These are phyloP conservation scores for Ganoderma multipileum DNA, from an alignment of 1,284 basidiomycete genomes.

Conservation along the genomic window DNA sequence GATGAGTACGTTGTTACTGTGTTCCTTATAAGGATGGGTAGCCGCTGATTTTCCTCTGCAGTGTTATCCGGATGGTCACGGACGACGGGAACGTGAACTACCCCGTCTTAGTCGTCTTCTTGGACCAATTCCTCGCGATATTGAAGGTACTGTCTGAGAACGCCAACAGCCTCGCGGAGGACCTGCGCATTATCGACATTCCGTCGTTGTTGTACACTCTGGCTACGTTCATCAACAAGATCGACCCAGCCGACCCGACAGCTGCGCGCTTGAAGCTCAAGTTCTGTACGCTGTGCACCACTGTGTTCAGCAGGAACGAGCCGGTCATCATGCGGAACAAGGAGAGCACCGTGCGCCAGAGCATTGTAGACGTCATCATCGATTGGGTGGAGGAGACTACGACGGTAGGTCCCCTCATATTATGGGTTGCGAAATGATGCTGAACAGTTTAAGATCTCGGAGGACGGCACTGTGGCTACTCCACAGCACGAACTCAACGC, in stretches of 20 bases:
- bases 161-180: conserved; percentile 63
- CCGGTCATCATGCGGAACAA: conserved; percentile 72
- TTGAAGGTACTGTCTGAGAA: conserved; percentile 82
- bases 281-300: conserved; percentile 79
- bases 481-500: conserved; percentile 70
- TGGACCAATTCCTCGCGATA: conserved; percentile 84
- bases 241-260: conserved; percentile 58
- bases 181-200: conserved; percentile 71
- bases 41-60: conserved; percentile 28
- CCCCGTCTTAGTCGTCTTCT: conserved; percentile 67
- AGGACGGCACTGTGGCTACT: conserved; percentile 10
- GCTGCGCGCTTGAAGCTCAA: conserved; percentile 78
- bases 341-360: conserved; percentile 63
- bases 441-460: neutral
- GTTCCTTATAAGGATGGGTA: neutral
- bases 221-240: conserved; percentile 71
- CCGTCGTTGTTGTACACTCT: conserved; percentile 70
- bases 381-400: conserved; percentile 74
- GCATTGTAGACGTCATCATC: conserved; percentile 75
- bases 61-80: conserved; percentile 55
- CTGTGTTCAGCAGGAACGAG: conserved; percentile 68
- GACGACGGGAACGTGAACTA: conserved; percentile 50
- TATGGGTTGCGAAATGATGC: neutral
- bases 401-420: conserved; percentile 46
- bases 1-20: conserved; percentile 63